Percentiles rank a stretch among this genome's conserved stretches.
phyloP scores from a whole-genome alignment of 73 alveolate genomes.

The Paramecium tetraurelia region DNA sequence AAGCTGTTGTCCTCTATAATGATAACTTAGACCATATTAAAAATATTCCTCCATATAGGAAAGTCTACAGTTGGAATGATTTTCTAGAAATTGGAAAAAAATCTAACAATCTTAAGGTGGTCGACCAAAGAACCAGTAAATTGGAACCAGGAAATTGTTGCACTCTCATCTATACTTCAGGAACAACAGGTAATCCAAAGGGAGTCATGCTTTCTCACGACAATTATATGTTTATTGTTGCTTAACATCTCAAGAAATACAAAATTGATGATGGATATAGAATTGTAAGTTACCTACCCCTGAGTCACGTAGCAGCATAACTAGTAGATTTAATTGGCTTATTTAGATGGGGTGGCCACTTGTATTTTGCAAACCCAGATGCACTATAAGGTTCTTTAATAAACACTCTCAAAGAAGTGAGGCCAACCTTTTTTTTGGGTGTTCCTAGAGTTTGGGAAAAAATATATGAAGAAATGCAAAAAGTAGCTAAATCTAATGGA shows the following conservation, averaged over 20 bases:
- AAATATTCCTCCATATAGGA: constrained; percentile 13
- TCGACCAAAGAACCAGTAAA: constrained; percentile 6
- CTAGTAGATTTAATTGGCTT: constrained; percentile 54
- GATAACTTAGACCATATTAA: neutral
- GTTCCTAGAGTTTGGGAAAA: constrained; percentile 85
- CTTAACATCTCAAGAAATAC: neutral
- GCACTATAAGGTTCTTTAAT: constrained; percentile 67
- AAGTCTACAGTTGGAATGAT: constrained; percentile 42
- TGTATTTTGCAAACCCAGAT: constrained; percentile 68
- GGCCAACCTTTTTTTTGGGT: constrained; percentile 71
- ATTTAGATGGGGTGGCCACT: constrained; percentile 36
- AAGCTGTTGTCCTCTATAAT: constrained; percentile 68
- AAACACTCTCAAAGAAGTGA: constrained; percentile 62
- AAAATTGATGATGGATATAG: neutral
- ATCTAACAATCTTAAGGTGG: constrained; percentile 15
- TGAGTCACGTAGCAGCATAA: constrained; percentile 71
- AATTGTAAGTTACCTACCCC: constrained; percentile 69
- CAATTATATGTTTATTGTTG: neutral
- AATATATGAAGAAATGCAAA: constrained; percentile 68
- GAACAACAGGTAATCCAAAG: constrained; percentile 89
- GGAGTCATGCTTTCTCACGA: constrained; percentile 57
- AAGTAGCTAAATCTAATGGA: constrained; percentile 42
- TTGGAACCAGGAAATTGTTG: constrained; percentile 66
- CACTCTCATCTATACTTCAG: constrained; percentile 84
- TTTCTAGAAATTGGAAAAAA: constrained; percentile 68